A percentile compares a stretch with the other conserved stretches of the same genome.
Conservation (phyloP, 306 rosid genomes). For the Betula pendula region DNA sequence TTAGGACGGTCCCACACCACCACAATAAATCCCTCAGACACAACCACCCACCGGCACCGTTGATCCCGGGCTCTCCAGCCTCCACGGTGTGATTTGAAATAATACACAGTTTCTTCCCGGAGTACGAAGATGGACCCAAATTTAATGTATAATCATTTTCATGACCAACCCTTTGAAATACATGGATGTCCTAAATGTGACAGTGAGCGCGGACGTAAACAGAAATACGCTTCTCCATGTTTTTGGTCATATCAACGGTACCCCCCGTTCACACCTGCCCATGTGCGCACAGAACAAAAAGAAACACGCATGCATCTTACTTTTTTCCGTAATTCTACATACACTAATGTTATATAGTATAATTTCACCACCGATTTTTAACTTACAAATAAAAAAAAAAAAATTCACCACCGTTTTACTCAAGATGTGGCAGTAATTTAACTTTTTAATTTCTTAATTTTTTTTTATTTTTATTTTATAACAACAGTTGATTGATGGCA, state of each 20-base stretch:
- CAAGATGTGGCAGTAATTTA: too few relatives aligned
- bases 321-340: too few relatives aligned
- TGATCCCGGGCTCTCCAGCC: background rate
- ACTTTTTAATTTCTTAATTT: too few relatives aligned
- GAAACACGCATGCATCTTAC: background rate
- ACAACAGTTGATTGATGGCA: too few relatives aligned
- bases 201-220: conserved; percentile 4
- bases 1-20: conserved; percentile 9
- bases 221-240: background rate
- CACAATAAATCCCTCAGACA: background rate
- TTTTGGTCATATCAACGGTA: too few relatives aligned
- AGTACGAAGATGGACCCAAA: background rate
- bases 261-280: too few relatives aligned
- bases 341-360: too few relatives aligned
- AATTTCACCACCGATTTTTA: too few relatives aligned
- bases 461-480: too few relatives aligned
- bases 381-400: too few relatives aligned
- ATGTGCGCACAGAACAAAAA: background rate
- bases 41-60: background rate
- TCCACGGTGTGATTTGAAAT: background rate
- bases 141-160: background rate
- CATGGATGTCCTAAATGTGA: background rate
- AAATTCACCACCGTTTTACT: too few relatives aligned
- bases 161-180: background rate
- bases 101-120: background rate